These are phyloP conservation scores for Fagopyrum esculentum DNA, from an alignment of 148 eudicot genomes.

Conservation along the genomic window DNA sequence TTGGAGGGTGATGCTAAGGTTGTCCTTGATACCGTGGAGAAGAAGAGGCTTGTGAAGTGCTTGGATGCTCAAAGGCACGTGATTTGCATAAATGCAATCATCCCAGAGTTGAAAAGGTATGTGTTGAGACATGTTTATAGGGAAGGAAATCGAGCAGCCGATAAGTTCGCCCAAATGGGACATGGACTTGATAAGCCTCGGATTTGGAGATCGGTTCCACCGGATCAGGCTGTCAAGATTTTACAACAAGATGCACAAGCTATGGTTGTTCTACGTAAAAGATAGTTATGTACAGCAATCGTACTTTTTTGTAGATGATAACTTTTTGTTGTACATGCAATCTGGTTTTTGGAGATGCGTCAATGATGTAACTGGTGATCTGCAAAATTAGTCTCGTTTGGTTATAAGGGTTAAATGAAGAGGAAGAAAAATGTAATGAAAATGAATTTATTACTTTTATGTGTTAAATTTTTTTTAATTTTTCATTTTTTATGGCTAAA, in stretches of 20 bases:
- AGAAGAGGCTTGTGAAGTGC: constrained; percentile 33
- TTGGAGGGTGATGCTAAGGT: constrained; percentile 84
- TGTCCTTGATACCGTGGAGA: constrained; percentile 39
- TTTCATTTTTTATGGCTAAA: no score
- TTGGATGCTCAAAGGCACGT: constrained; percentile 42
- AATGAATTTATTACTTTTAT: no score
- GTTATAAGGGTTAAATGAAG: no score
- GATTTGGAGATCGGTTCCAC: constrained; percentile 55
- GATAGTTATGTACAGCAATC: no score
- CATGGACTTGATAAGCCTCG: constrained; percentile 44
- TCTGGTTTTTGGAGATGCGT: no score
- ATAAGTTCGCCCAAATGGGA: constrained; percentile 69
- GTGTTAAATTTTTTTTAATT: no score
- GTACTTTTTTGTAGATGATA: no score
- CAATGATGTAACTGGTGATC: no score
- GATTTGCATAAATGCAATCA: constrained; percentile 37
- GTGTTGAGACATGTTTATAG: constrained; percentile 60
- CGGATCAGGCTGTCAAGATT: constrained; percentile 40
- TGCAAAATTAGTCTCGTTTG: no score
- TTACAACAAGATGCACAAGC: constrained; percentile 77
- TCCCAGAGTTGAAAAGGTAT: constrained; percentile 45
- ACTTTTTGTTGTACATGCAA: no score
- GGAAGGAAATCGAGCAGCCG: constrained; percentile 81
- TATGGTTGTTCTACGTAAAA: constrained; percentile 44
- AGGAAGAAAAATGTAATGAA: no score